Evolutionary conservation across 208 protist species (phyloP), one percentile per base, ranked within the genome.

Genomic region (Herpetomonas muscarum): DNA sequence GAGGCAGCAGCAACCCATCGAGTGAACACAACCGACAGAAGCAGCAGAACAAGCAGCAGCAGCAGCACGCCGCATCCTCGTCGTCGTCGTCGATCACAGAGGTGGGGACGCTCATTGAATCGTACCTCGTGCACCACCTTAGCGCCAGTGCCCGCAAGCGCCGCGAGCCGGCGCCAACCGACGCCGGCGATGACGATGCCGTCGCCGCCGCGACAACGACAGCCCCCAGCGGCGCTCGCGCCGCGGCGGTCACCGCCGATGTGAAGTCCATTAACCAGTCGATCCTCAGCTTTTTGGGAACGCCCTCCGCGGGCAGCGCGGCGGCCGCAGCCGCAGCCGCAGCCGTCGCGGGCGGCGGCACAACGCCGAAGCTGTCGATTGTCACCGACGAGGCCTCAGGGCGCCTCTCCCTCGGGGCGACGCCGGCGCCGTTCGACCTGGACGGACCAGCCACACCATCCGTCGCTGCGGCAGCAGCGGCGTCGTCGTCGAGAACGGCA

Each of bases 301-400:
- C 58, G 53, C 30, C 28, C 59, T 6, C 52, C 59, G 26, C 26
- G 26, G 15, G 17, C 61, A n/a, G 24, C 61, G 15, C 53, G 41
- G 15, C 29, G 52, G 21, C 54, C 58, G 39, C n/a, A 32, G 28
- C 29, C 50, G 13, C 41, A 44, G 15, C n/a, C n/a, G 22, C 19
- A 45, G 19, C 19, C 19, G 39, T 21, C 51, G 45, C 5, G 29
- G 47, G 21, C 21, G 22, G 22, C 61, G 9, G 26, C 53, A 36
- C 37, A 71, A 53, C 29, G 26, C 34, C 36, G n/a, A n/a, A n/a
- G n/a, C n/a, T n/a, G n/a, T n/a, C n/a, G n/a, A n/a, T n/a, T n/a
- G n/a, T n/a, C n/a, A n/a, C n/a, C n/a, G n/a, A n/a, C n/a, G n/a
- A n/a, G n/a, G n/a, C n/a, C n/a, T n/a, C n/a, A n/a, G n/a, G n/a